phyloP scores from a whole-genome alignment of 2,329 filamentous ascomycete genomes.

The Diplodia sapinea region DNA sequence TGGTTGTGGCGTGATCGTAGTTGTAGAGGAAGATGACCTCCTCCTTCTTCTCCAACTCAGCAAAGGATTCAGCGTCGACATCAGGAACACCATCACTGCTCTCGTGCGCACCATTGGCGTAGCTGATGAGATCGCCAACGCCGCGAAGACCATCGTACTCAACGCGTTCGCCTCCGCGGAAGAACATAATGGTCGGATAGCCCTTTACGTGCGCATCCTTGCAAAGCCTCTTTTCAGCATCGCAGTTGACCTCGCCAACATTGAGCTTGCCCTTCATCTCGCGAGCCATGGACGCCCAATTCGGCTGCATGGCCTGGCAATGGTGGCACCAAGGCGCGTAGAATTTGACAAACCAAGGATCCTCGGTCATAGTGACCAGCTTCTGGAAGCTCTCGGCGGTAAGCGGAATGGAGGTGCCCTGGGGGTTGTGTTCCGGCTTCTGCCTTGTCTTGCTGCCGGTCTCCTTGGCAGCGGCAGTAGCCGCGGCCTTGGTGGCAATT shows the following conservation, averaged over 20 bases:
- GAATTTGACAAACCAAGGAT: slow-evolving; percentile 99
- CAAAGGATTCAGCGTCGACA: slow-evolving; percentile 76
- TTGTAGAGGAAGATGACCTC: slow-evolving; percentile 98
- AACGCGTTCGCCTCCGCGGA: slow-evolving; percentile 86
- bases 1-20: slow-evolving; percentile 93
- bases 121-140: slow-evolving; percentile 85
- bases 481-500: slow-evolving; percentile 35
- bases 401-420: slow-evolving; percentile 75
- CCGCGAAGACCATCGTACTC: slow-evolving; percentile 93
- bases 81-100: slow-evolving; percentile 78
- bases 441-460: slow-evolving; percentile 56
- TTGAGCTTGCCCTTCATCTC: slow-evolving; percentile 91
- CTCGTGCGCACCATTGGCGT: slow-evolving; percentile 84
- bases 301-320: slow-evolving; percentile 89
- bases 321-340: slow-evolving; percentile 98
- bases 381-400: slow-evolving; percentile 86
- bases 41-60: slow-evolving; percentile 85
- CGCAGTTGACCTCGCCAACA: slow-evolving; percentile 95
- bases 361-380: slow-evolving; percentile 81
- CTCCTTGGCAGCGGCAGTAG: slow-evolving; percentile 44
- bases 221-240: slow-evolving; percentile 83
- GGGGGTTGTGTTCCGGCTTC: slow-evolving; percentile 65
- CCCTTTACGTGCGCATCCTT: slow-evolving; percentile 81
- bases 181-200: slow-evolving; percentile 91
- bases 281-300: slow-evolving; percentile 86